A percentile compares a stretch with the other conserved stretches of the same genome.
Conservation (phyloP, 768 basidiomycete genomes). For the Termitomyces sp. region DNA sequence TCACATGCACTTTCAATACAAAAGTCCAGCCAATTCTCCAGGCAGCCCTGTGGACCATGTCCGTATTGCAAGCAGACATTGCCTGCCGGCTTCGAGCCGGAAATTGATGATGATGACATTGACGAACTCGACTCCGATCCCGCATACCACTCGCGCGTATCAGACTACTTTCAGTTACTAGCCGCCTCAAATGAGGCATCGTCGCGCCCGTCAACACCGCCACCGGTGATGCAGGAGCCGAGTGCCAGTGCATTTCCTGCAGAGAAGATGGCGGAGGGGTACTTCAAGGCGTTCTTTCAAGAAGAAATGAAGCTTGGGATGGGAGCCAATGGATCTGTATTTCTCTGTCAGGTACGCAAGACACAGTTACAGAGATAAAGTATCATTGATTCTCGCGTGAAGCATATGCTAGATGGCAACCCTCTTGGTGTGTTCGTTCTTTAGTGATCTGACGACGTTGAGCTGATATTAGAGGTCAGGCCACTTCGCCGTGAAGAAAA, state of each 20-base stretch:
- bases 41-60: constrained; percentile 34
- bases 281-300: constrained; percentile 89
- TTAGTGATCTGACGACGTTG: neutral
- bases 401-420: constrained; percentile 64
- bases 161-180: constrained; percentile 79
- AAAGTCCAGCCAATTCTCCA: constrained; percentile 20
- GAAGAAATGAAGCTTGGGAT: constrained; percentile 88
- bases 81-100: constrained; percentile 34
- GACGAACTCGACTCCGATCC: constrained; percentile 32
- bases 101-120: constrained; percentile 18
- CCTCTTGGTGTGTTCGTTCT: constrained; percentile 50
- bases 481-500: constrained; percentile 94
- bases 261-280: constrained; percentile 83
- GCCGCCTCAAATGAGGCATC: constrained; percentile 64
- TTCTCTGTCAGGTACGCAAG: constrained; percentile 67
- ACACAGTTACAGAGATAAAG: neutral
- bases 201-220: constrained; percentile 48
- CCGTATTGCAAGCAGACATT: constrained; percentile 72
- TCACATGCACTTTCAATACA: constrained; percentile 77
- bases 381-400: neutral
- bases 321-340: constrained; percentile 93
- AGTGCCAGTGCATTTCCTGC: constrained; percentile 47
- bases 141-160: constrained; percentile 46
- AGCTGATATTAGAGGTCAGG: constrained; percentile 29
- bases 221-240: constrained; percentile 17